Conservation (phyloP, 169 alveolate genomes). For the Eimeria acervulina region DNA sequence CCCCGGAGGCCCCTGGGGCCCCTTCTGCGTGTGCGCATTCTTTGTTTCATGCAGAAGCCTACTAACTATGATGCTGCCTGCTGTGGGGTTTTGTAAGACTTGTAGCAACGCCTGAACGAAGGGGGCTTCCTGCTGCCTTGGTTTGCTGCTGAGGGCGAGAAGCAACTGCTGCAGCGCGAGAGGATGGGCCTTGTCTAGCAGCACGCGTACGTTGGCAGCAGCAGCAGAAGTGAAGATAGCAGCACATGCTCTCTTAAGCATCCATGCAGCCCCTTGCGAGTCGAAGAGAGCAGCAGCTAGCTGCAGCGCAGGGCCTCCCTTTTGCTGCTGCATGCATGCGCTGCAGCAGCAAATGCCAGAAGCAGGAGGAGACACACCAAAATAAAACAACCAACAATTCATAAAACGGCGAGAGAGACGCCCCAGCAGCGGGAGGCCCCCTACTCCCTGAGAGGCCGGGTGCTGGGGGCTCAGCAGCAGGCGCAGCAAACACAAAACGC, state of each 20-base stretch:
- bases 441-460: neutral
- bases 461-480: slow-evolving; percentile 35
- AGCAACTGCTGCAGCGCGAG: slow-evolving; percentile 63
- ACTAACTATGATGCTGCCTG: neutral
- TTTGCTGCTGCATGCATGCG: slow-evolving; percentile 22
- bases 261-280: slow-evolving; percentile 35
- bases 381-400: neutral
- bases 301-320: neutral
- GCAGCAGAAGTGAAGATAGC: neutral
- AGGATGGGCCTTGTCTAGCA: neutral
- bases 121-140: neutral
- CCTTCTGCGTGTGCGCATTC: neutral
- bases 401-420: neutral
- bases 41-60: slow-evolving; percentile 48
- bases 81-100: neutral
- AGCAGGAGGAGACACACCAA: slow-evolving; percentile 4
- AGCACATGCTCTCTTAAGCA: neutral
- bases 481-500: neutral
- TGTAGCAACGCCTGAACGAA: slow-evolving; percentile 10
- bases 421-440: neutral
- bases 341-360: slow-evolving; percentile 38
- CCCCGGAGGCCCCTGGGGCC: neutral
- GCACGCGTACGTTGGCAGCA: slow-evolving; percentile 7
- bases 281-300: slow-evolving; percentile 24
- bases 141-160: slow-evolving; percentile 29